Evolutionary conservation across 169 alveolate species (phyloP).

Genomic region (Perkinsus olseni): DNA sequence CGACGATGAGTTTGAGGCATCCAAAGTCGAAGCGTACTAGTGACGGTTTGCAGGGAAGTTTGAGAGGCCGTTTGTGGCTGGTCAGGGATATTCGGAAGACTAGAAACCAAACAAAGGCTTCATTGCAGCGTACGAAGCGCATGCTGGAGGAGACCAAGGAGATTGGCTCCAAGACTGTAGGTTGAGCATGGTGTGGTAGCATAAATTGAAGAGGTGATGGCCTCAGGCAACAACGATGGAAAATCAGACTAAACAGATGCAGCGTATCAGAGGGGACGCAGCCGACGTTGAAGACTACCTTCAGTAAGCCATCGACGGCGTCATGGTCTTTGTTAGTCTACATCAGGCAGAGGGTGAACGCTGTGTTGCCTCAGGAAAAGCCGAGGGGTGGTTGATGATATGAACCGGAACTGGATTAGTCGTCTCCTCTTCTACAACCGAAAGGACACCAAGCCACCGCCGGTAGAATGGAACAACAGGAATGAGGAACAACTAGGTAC

Average conservation of each 20-base stretch:
- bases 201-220: neutral
- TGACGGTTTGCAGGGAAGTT: too few relatives aligned
- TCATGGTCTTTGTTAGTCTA: neutral
- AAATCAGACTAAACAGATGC: neutral
- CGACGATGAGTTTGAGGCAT: neutral
- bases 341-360: neutral
- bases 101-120: neutral
- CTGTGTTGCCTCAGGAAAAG: neutral
- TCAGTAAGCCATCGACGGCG: neutral
- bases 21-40: neutral
- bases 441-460: neutral
- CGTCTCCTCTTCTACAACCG: neutral
- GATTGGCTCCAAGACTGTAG: neutral
- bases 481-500: neutral
- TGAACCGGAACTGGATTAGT: neutral
- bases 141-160: constrained; percentile 2
- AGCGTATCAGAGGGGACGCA: neutral
- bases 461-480: neutral
- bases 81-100: neutral
- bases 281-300: neutral
- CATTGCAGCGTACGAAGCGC: neutral
- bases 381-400: neutral
- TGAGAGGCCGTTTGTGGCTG: neutral
- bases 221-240: neutral
- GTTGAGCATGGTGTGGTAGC: neutral